Percentiles rank a stretch among this genome's conserved stretches.
Evolutionary conservation across 306 rosid species (phyloP).

Genomic region (Cucumis cinereus): DNA sequence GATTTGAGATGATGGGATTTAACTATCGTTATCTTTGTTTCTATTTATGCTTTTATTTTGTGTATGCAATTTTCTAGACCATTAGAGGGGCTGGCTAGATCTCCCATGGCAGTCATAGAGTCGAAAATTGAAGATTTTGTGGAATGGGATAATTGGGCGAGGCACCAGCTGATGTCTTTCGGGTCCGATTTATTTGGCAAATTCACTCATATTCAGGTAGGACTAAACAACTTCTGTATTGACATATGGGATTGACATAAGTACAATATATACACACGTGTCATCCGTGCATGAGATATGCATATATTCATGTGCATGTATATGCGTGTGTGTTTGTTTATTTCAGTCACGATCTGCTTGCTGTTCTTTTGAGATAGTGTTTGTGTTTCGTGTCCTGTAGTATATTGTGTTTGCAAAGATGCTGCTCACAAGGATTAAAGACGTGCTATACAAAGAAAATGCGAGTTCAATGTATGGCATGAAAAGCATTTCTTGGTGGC

Average conservation of each 20-base stretch:
- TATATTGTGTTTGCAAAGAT: conserved; percentile 80
- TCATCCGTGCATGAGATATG: not conserved
- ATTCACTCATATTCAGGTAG: conserved; percentile 77
- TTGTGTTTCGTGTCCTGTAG: conserved; percentile 28
- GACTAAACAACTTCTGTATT: not conserved
- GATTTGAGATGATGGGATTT: not conserved
- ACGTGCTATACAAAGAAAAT: conserved; percentile 32
- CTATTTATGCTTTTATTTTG: not conserved
- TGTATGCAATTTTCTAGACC: conserved; percentile 33
- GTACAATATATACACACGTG: not conserved
- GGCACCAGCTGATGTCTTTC: conserved; percentile 72
- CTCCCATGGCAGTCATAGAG: conserved; percentile 39
- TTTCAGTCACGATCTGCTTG: not conserved
- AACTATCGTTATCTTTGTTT: not conserved
- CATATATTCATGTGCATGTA: not conserved
- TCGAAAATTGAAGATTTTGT: conserved; percentile 12
- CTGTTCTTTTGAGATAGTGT: not conserved
- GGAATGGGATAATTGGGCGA: conserved; percentile 83
- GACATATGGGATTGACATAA: not conserved
- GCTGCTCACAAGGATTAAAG: conserved; percentile 55
- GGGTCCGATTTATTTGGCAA: conserved; percentile 90
- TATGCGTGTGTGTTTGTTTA: not conserved
- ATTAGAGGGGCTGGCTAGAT: conserved; percentile 44
- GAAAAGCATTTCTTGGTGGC: conserved; percentile 81
- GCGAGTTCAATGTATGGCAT: conserved; percentile 22